Conservation (phyloP, 179 eudicot genomes). For the Carnegiea gigantea region DNA sequence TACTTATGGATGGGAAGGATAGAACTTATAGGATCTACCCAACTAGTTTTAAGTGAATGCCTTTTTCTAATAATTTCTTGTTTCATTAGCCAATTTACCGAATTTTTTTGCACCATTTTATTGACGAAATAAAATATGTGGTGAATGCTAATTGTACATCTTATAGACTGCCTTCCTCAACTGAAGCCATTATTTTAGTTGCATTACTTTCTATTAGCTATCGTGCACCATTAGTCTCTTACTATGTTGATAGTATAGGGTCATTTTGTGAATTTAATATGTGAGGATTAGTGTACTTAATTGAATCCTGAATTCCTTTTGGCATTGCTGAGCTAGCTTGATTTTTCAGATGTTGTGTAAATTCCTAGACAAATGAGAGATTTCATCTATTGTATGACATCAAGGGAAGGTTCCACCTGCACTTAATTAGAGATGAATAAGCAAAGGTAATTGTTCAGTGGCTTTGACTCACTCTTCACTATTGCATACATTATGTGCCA, state of each 20-base stretch:
- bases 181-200: neutral
- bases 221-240: too few species aligned
- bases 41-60: slow-evolving; percentile 61
- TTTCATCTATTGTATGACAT: slow-evolving; percentile 64
- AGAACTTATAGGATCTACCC: slow-evolving; percentile 55
- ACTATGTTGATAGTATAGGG: neutral
- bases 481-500: too few species aligned
- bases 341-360: slow-evolving; percentile 51
- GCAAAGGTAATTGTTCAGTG: slow-evolving; percentile 39
- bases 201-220: too few species aligned
- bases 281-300: neutral
- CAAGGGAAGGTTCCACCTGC: slow-evolving; percentile 64
- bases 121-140: too few species aligned
- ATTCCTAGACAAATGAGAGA: slow-evolving; percentile 62
- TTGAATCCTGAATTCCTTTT: neutral
- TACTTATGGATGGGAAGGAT: slow-evolving; percentile 50
- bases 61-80: neutral
- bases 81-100: too few species aligned
- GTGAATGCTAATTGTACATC: too few species aligned
- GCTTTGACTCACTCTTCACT: neutral
- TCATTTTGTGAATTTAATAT: neutral
- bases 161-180: too few species aligned
- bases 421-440: slow-evolving; percentile 43
- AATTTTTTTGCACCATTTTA: too few species aligned
- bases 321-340: too few species aligned